These are phyloP conservation scores for Fennellomyces sp. DNA, from an alignment of 371 early-diverging fungal genomes.

Conservation along the genomic window DNA sequence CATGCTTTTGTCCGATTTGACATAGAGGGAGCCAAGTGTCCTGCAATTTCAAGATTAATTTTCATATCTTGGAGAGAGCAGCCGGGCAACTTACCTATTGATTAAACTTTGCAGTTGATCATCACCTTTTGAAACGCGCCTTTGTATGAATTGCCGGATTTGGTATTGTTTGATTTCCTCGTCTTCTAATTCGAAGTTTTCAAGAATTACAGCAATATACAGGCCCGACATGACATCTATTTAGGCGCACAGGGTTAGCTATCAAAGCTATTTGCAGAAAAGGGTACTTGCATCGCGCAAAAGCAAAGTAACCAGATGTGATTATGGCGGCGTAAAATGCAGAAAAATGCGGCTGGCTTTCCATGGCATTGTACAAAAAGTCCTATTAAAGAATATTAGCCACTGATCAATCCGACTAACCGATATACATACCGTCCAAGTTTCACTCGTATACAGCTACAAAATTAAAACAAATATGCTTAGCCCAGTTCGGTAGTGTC, in stretches of 20 bases:
- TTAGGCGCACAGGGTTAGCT: background rate
- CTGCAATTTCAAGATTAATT: conserved; percentile 1
- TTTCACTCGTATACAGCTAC: conserved; percentile 61
- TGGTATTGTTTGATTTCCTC: conserved; percentile 62
- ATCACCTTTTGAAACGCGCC: conserved; percentile 41
- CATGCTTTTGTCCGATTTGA: conserved; percentile 32
- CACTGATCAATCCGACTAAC: background rate
- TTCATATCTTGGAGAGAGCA: no score
- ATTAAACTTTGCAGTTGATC: conserved; percentile 32
- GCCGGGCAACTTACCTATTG: conserved; percentile 14
- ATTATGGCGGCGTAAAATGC: conserved; percentile 51
- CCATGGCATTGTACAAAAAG: conserved; percentile 55
- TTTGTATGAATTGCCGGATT: conserved; percentile 57
- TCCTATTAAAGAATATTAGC: conserved; percentile 14
- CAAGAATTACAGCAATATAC: conserved; percentile 67
- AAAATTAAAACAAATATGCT: background rate
- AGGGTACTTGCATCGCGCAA: conserved; percentile 52
- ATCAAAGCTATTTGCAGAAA: background rate
- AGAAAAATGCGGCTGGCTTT: conserved; percentile 48
- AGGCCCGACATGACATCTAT: conserved; percentile 63
- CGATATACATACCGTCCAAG: conserved; percentile 49
- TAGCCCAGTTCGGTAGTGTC: background rate
- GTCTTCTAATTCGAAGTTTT: conserved; percentile 67
- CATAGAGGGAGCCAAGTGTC: conserved; percentile 33
- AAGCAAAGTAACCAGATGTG: conserved; percentile 55